Conservation (phyloP, 306 rosid species). For the Quercus aquifolioides region DNA sequence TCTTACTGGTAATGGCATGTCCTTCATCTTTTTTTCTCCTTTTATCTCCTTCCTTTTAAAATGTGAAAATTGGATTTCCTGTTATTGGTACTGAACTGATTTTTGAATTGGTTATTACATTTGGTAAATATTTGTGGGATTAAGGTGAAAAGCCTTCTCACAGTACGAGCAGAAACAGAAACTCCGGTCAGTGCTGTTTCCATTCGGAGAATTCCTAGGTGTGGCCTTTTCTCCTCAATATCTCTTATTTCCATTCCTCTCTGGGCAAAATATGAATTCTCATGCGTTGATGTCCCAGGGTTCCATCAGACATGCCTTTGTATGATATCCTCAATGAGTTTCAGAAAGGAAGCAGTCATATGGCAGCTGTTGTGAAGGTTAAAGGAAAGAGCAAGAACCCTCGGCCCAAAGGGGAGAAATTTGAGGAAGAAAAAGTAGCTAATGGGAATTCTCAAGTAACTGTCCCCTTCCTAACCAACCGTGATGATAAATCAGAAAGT, state of each 20-base stretch:
- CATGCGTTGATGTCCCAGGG: constrained; percentile 48
- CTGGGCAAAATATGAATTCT: constrained; percentile 7
- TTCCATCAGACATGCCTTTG: constrained; percentile 94
- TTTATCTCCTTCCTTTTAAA: not conserved
- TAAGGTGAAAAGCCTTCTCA: constrained; percentile 57
- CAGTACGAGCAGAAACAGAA: constrained; percentile 53
- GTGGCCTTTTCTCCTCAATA: constrained; percentile 10
- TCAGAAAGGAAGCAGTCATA: constrained; percentile 95
- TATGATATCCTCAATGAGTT: constrained; percentile 93
- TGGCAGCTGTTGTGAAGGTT: constrained; percentile 91
- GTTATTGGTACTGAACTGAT: not conserved
- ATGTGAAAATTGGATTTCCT: not conserved
- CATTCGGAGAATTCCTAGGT: constrained; percentile 92
- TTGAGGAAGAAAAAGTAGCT: constrained; percentile 28
- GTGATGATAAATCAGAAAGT: constrained; percentile 34
- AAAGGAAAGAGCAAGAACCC: constrained; percentile 50
- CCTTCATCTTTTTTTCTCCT: not conserved
- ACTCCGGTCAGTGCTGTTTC: constrained; percentile 81
- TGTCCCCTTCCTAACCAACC: constrained; percentile 62
- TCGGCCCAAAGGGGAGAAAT: constrained; percentile 47
- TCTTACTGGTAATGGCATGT: constrained; percentile 32
- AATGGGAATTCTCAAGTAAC: constrained; percentile 47
- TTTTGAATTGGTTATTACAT: constrained; percentile 5
- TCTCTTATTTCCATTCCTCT: constrained; percentile 14
- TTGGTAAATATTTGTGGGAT: not conserved